These are phyloP conservation scores for Gossypium longicalyx DNA, from an alignment of 345 rosid genomes.

Conservation along the genomic window DNA sequence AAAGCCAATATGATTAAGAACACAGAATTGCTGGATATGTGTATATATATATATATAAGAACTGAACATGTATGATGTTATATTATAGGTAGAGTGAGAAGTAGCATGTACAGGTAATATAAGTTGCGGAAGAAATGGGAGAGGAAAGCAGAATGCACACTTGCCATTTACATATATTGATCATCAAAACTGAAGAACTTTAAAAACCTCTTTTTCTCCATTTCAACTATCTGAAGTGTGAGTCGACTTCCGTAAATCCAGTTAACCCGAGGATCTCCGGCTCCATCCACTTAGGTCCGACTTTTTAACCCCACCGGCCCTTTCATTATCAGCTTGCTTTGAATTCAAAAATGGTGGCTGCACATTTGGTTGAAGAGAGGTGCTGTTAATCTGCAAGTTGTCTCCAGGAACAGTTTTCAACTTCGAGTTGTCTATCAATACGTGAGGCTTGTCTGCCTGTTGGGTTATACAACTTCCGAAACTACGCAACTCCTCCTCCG, in stretches of 20 bases:
- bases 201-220: neutral
- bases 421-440: neutral
- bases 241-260: neutral
- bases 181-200: neutral
- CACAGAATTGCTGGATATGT: too few species aligned
- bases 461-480: slow-evolving; percentile 24
- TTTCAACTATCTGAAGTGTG: neutral
- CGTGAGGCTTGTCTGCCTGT: slow-evolving; percentile 25
- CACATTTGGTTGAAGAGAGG: neutral
- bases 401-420: neutral
- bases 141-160: neutral
- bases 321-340: neutral
- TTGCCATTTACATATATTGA: slow-evolving; percentile 6
- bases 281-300: neutral
- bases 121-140: neutral
- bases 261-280: neutral
- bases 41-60: neutral
- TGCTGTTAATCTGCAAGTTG: neutral
- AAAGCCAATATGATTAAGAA: too few species aligned
- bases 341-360: neutral
- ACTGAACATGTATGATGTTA: neutral
- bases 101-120: neutral
- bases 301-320: neutral
- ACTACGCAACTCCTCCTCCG: slow-evolving; percentile 37
- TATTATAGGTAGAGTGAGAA: neutral